These are phyloP conservation scores for Fusarium brevicatenulatum DNA, from an alignment of 2,329 filamentous ascomycete species.

Conservation along the genomic window DNA sequence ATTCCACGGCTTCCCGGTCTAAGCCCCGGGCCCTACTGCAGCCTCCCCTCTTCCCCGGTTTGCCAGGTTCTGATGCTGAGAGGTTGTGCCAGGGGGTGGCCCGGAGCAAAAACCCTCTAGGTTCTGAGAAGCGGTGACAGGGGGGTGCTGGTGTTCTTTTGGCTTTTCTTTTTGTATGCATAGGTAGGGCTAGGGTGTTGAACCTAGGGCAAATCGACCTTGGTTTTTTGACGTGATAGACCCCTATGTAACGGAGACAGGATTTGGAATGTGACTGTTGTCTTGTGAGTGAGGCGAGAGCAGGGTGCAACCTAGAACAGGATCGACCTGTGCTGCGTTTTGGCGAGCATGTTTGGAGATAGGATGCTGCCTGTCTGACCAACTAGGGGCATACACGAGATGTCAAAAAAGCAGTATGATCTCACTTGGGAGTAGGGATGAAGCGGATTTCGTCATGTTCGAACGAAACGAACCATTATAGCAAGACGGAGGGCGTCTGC, in stretches of 20 bases:
- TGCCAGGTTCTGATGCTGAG: background rate
- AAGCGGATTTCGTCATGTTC: slow-evolving; percentile 23
- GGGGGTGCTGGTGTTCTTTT: background rate
- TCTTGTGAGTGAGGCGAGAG: slow-evolving; percentile 24
- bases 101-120: slow-evolving; percentile 6
- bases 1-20: slow-evolving; percentile 31
- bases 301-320: slow-evolving; percentile 25
- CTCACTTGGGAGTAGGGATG: slow-evolving; percentile 17
- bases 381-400: slow-evolving; percentile 22
- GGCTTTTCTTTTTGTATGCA: background rate
- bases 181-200: slow-evolving; percentile 13
- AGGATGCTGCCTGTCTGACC: slow-evolving; percentile 11
- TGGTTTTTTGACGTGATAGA: slow-evolving; percentile 25
- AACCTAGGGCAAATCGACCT: background rate
- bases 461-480: background rate
- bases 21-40: slow-evolving; percentile 36
- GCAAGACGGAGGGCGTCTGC: background rate
- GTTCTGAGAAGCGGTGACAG: slow-evolving; percentile 27
- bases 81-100: slow-evolving; percentile 6
- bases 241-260: background rate
- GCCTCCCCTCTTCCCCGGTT: slow-evolving; percentile 26
- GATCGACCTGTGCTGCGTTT: slow-evolving; percentile 22
- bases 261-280: background rate
- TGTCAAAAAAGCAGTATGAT: slow-evolving; percentile 18
- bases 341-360: slow-evolving; percentile 10